phyloP scores from a whole-genome alignment of 108 stramenopile species.

The Fragilariopsis cylindrus region DNA sequence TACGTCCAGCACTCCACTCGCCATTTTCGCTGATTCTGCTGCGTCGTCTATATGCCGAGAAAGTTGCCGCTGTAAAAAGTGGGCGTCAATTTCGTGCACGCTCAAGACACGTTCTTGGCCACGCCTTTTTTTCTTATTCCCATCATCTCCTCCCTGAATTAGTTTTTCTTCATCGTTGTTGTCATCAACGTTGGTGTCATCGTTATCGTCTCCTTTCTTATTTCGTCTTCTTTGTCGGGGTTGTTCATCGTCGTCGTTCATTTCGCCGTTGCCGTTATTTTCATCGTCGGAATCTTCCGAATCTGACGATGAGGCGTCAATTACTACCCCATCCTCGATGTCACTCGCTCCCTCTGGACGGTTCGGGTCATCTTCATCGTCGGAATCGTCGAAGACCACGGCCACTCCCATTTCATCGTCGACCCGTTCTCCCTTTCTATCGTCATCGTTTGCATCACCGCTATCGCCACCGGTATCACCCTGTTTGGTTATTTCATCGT shows the following conservation, averaged over 20 bases:
- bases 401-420: conserved; percentile 98
- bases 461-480: conserved; percentile 12
- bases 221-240: conserved; percentile 57
- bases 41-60: conserved; percentile 89
- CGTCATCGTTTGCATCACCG: conserved; percentile 16
- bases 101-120: conserved; percentile 63
- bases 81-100: conserved; percentile 96
- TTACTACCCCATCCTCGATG: conserved; percentile 81
- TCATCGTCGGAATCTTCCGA: conserved; percentile 80
- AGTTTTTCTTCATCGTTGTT: conserved; percentile 62
- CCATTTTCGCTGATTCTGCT: conserved; percentile 76
- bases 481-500: conserved; percentile 43
- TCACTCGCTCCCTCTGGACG: conserved; percentile 74
- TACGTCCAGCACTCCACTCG: conserved; percentile 77
- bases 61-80: conserved; percentile 92
- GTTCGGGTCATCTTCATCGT: conserved; percentile 77
- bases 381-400: conserved; percentile 95
- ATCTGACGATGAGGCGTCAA: conserved; percentile 59
- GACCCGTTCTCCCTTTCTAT: conserved; percentile 48
- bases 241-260: conserved; percentile 35
- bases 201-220: conserved; percentile 41
- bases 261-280: conserved; percentile 13
- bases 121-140: conserved; percentile 48
- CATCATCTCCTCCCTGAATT: conserved; percentile 42
- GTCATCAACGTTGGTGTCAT: conserved; percentile 14